A percentile compares a stretch with the other conserved stretches of the same genome.
Conservation (phyloP, 495 filamentous ascomycete species). For the Lentithecium fluviatile region DNA sequence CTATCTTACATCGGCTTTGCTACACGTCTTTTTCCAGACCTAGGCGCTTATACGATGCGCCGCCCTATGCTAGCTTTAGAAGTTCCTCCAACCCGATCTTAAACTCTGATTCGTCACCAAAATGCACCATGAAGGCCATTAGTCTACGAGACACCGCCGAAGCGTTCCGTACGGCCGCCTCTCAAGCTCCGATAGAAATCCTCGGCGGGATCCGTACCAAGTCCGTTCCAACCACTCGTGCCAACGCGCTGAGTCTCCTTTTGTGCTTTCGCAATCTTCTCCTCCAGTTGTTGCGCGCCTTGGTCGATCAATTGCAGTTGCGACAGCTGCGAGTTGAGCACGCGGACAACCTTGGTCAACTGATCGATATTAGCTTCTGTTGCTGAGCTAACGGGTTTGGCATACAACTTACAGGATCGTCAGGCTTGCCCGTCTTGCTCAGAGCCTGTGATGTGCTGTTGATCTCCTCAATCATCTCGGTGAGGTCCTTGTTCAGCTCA, state of each 20-base stretch:
- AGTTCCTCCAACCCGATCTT: no score
- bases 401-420: conserved; percentile 84
- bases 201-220: conserved; percentile 64
- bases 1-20: neutral
- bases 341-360: conserved; percentile 89
- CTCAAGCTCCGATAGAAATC: conserved; percentile 33
- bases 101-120: neutral
- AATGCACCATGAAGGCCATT: neutral
- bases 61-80: no score
- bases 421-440: conserved; percentile 81
- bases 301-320: conserved; percentile 90
- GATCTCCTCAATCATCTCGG: conserved; percentile 96
- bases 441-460: conserved; percentile 80
- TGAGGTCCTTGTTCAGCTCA: conserved; percentile 86
- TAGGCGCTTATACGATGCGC: neutral
- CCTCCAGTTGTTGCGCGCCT: conserved; percentile 73
- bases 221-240: conserved; percentile 55
- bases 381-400: conserved; percentile 2
- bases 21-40: neutral
- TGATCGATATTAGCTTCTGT: conserved; percentile 44
- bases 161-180: conserved; percentile 29
- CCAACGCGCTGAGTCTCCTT: conserved; percentile 69
- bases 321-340: conserved; percentile 86
- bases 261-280: conserved; percentile 75
- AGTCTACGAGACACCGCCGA: conserved; percentile 24